phyloP scores from a whole-genome alignment of 345 rosid genomes.

The Linum tenue region DNA sequence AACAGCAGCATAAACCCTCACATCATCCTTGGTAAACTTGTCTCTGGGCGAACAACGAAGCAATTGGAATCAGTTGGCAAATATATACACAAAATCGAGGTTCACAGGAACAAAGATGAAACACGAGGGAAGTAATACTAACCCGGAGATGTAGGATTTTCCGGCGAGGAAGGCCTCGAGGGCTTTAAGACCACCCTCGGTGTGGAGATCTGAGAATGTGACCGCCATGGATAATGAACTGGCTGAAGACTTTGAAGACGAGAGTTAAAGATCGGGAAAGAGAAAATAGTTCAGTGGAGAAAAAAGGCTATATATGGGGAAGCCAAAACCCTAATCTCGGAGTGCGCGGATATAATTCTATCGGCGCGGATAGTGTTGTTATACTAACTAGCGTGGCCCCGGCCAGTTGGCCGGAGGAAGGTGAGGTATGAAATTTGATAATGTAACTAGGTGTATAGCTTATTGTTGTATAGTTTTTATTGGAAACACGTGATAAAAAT shows the following conservation, averaged over 20 bases:
- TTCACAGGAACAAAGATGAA: not conserved
- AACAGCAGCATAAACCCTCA: conserved; percentile 77
- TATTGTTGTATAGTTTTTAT: no score
- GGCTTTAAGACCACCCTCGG: not conserved
- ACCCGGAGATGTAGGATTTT: conserved; percentile 21
- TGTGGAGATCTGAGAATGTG: conserved; percentile 4
- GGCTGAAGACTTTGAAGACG: no score
- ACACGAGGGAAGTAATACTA: not conserved
- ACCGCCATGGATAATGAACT: not conserved
- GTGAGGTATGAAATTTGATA: no score
- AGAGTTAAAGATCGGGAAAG: not conserved
- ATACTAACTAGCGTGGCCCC: no score
- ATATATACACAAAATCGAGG: not conserved
- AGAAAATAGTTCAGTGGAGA: not conserved
- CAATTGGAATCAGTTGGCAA: not conserved
- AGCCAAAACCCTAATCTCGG: no score
- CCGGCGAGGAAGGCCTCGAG: not conserved
- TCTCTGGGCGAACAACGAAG: conserved; percentile 22
- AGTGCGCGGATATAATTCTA: no score
- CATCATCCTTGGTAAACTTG: conserved; percentile 54
- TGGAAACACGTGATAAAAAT: no score
- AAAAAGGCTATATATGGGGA: no score
- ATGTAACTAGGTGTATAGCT: no score
- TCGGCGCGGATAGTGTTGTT: no score
- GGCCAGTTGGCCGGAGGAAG: no score